Base-by-base conservation (phyloP, 495 filamentous ascomycete species). In the Entonaema liquescens region DNA sequence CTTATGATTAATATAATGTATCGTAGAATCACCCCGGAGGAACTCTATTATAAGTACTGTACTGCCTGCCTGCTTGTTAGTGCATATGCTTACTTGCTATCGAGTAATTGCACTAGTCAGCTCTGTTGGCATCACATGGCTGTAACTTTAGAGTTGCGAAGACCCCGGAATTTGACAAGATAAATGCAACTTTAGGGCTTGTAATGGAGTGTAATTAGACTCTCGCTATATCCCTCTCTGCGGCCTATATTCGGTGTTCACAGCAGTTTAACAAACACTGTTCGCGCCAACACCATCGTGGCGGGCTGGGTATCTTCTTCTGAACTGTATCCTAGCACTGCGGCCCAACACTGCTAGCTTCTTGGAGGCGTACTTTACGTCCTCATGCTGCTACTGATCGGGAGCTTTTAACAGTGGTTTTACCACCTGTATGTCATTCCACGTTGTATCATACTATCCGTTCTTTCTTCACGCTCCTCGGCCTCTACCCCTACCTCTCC, bases 401-500 rank as follows among this genome's bases (percentile, higher is more conserved):
- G 55, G 17, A 17, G 38, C 29, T 9, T 9, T 28, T 29, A 12
- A 19, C 11, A 36, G 40, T 21, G 35, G 15, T 31, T 54, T 31
- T 56, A 17, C 29, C 21, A 29, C 9, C 15, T 11, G n/a, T 2
- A n/a, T 42, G 13, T 53, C 11, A n/a, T 29, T 64, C 31, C 29
- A 35, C 23, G 33, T 67, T 29, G 28, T 49, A 29, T 60, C 7
- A 31, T 55, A 44, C 3, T 36, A 47, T 7, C 29, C 42, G 19
- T 40, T 55, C 55, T 36, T 50, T 19, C 42, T 31, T 73, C 78
- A 77, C 25, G 75, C 75, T 38, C 79, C 81, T 44, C 80, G 71
- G 19, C 85, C 85, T 50, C 85, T 74, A 1, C 88, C 88, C 33
- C 89, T 78, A 21, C 85, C 83, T 26, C 85, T 78, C 17, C 84